Conservation (phyloP, 1,284 basidiomycete genomes). For the Violaceomyces palustris region DNA sequence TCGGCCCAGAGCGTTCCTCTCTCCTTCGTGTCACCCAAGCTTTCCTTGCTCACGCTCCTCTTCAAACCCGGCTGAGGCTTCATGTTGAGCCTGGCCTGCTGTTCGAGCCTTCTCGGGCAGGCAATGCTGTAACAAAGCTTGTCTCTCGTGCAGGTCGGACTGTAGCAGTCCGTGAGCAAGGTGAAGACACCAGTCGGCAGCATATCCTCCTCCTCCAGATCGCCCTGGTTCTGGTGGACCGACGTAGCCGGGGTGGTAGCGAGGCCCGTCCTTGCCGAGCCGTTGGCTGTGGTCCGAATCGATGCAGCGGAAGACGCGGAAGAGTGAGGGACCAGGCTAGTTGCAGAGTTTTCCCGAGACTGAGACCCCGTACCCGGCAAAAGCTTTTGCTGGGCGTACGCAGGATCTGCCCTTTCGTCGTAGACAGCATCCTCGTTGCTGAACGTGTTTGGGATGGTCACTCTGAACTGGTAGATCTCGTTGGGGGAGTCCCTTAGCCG, state of each 20-base stretch:
- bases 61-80: conserved; percentile 84
- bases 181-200: conserved; percentile 95
- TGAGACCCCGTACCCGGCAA: conserved; percentile 4
- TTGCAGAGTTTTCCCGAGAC: conserved; percentile 20
- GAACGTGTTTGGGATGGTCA: conserved; percentile 63
- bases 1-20: conserved; percentile 86
- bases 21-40: conserved; percentile 68
- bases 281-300: conserved; percentile 43
- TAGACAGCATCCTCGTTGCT: conserved; percentile 21
- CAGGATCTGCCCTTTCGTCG: conserved; percentile 2
- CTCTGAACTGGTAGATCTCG: conserved; percentile 89
- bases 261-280: conserved; percentile 17
- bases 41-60: conserved; percentile 68
- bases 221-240: conserved; percentile 18
- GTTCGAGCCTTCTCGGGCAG: conserved; percentile 87
- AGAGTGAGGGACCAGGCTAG: conserved; percentile 15
- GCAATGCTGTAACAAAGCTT: conserved; percentile 93
- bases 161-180: conserved; percentile 93
- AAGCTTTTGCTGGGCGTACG: conserved; percentile 3
- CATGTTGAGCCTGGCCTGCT: conserved; percentile 80
- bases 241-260: conserved; percentile 46
- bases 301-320: conserved; percentile 26
- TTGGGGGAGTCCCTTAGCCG: conserved; percentile 79
- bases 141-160: conserved; percentile 90
- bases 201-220: conserved; percentile 57